phyloP scores from a whole-genome alignment of 2,329 filamentous ascomycete species.

The Truncatella angustata region DNA sequence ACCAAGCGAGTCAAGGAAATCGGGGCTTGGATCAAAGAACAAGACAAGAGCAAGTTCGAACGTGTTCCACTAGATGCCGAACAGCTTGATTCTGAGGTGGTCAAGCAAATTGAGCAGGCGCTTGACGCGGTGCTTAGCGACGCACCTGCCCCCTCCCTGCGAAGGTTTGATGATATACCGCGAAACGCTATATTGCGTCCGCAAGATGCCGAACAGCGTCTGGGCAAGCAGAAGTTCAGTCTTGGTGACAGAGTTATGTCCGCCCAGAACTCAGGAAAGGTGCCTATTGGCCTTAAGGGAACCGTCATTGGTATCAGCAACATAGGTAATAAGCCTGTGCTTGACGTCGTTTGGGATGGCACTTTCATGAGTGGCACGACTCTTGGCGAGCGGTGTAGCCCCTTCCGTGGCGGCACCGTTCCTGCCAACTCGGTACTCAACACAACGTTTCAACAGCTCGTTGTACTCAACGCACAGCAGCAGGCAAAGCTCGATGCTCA shows the following conservation, averaged over 20 bases:
- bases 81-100: conserved; percentile 89
- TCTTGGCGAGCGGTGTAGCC: conserved; percentile 82
- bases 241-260: conserved; percentile 93
- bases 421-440: conserved; percentile 87
- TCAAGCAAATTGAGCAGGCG: conserved; percentile 74
- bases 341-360: conserved; percentile 91
- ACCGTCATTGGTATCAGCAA: conserved; percentile 94
- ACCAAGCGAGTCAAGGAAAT: conserved; percentile 88
- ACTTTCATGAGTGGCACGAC: conserved; percentile 98
- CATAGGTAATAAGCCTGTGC: conserved; percentile 75
- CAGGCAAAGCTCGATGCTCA: conserved; percentile 35
- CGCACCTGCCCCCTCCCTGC: conserved; percentile 58
- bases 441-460: too few species aligned
- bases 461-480: conserved; percentile 75
- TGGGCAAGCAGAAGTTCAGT: conserved; percentile 78
- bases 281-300: conserved; percentile 86
- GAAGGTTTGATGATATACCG: conserved; percentile 75
- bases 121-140: conserved; percentile 57
- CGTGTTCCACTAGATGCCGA: conserved; percentile 94
- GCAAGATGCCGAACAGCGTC: conserved; percentile 89
- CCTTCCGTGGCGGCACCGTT: conserved; percentile 93
- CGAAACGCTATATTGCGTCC: conserved; percentile 87
- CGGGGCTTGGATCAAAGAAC: conserved; percentile 84
- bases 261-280: conserved; percentile 87
- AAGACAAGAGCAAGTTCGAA: conserved; percentile 90